These are phyloP conservation scores for Ceratocystis eucalypticola DNA, from an alignment of 2,329 filamentous ascomycete species.

Conservation along the genomic window DNA sequence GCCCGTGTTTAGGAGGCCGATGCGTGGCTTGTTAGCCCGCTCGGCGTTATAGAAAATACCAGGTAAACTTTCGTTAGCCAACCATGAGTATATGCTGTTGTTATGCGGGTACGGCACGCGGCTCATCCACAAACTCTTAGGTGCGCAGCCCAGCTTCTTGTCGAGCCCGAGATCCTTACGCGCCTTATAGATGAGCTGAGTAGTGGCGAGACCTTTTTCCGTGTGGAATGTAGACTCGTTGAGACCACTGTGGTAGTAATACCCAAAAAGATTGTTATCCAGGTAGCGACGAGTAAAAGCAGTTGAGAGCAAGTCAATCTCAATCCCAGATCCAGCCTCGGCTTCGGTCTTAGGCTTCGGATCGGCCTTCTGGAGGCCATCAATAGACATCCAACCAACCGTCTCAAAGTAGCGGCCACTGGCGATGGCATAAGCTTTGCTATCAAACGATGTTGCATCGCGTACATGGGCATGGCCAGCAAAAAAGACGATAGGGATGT, in stretches of 20 bases:
- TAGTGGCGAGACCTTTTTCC: conserved; percentile 57
- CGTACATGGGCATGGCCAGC: conserved; percentile 84
- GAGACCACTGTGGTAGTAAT: conserved; percentile 66
- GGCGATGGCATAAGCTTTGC: conserved; percentile 63
- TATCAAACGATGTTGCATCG: conserved; percentile 69
- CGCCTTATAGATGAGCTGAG: conserved; percentile 52
- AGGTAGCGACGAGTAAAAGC: conserved; percentile 73
- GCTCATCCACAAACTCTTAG: conserved; percentile 67
- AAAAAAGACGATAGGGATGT: conserved; percentile 80
- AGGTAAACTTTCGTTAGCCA: conserved; percentile 63
- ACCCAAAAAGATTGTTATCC: conserved; percentile 80
- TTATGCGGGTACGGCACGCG: conserved; percentile 59
- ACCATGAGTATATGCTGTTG: conserved; percentile 68
- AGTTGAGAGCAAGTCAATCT: conserved; percentile 28
- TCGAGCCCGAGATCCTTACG: conserved; percentile 60
- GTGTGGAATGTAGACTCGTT: conserved; percentile 64
- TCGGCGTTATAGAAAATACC: conserved; percentile 45
- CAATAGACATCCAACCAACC: conserved; percentile 81
- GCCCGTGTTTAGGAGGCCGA: conserved; percentile 78
- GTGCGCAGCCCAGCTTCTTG: conserved; percentile 67
- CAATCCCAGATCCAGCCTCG: conserved; percentile 20
- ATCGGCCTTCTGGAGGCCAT: conserved; percentile 39
- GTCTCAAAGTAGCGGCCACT: conserved; percentile 92
- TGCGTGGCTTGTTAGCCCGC: conserved; percentile 46
- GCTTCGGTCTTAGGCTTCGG: conserved; percentile 12